phyloP scores from a whole-genome alignment of 1,284 basidiomycete species.

The Mycena sp. region DNA sequence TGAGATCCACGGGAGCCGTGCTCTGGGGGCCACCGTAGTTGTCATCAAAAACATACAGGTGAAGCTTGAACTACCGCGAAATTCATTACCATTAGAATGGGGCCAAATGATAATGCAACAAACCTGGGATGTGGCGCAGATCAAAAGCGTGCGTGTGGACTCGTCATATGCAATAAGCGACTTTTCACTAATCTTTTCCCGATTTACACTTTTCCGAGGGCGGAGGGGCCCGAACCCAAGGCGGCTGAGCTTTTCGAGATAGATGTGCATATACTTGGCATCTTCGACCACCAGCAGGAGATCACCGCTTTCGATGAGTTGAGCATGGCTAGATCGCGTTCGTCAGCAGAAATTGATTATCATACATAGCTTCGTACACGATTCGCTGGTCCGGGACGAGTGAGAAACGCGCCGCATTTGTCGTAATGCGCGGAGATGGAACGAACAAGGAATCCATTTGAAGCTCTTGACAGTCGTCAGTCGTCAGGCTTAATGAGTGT shows the following conservation, averaged over 20 bases:
- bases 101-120: constrained; percentile 4
- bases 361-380: constrained; percentile 45
- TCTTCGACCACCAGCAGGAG: constrained; percentile 56
- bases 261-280: constrained; percentile 49
- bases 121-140: constrained; percentile 57
- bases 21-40: constrained; percentile 47
- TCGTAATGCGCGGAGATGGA: constrained; percentile 48
- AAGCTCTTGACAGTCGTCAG: constrained; percentile 54
- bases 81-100: constrained; percentile 1
- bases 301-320: constrained; percentile 51
- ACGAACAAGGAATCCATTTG: constrained; percentile 50
- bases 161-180: constrained; percentile 62
- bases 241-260: constrained; percentile 48
- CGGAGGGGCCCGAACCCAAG: constrained; percentile 46
- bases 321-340: constrained; percentile 48
- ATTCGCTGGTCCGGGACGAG: constrained; percentile 49
- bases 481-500: constrained; percentile 51
- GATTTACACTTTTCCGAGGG: constrained; percentile 45
- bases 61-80: constrained; percentile 47
- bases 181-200: constrained; percentile 56
- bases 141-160: constrained; percentile 53
- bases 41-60: constrained; percentile 60
- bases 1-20: constrained; percentile 52
- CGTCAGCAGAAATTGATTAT: background rate
- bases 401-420: constrained; percentile 44